phyloP scores from a whole-genome alignment of 1,139 yeast species.

The Geotrichum australiense region DNA sequence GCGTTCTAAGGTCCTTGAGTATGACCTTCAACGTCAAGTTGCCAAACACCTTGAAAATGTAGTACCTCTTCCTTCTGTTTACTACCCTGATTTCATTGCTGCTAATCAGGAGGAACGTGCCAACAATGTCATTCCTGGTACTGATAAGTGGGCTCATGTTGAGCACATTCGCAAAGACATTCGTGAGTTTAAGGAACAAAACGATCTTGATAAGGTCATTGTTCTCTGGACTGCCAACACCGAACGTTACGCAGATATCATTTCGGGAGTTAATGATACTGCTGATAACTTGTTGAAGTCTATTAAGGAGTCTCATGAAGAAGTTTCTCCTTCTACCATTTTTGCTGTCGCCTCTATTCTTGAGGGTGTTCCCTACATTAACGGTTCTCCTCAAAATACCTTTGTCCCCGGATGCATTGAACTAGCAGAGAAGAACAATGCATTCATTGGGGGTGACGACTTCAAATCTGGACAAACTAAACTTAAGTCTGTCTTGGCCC shows the following conservation, averaged over 20 bases:
- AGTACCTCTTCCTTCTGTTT: constrained; percentile 75
- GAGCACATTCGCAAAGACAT: constrained; percentile 82
- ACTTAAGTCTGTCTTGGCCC: constrained; percentile 90
- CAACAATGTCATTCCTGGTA: constrained; percentile 67
- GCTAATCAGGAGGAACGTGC: constrained; percentile 92
- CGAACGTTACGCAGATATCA: constrained; percentile 79
- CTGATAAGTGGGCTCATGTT: constrained; percentile 83
- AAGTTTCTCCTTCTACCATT: constrained; percentile 83
- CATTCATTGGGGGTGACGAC: constrained; percentile 94
- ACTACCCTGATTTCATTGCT: constrained; percentile 95
- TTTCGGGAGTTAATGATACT: constrained; percentile 80
- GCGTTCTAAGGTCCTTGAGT: constrained; percentile 83
- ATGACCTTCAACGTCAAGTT: constrained; percentile 73
- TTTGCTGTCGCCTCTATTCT: constrained; percentile 91
- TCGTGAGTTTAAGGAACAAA: constrained; percentile 63
- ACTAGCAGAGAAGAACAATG: constrained; percentile 68
- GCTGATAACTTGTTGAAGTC: constrained; percentile 70
- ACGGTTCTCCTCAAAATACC: constrained; percentile 96
- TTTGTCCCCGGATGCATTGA: constrained; percentile 93
- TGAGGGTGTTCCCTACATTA: constrained; percentile 82
- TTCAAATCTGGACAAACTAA: constrained; percentile 97
- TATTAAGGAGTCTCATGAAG: constrained; percentile 71
- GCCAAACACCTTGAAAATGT: constrained; percentile 55
- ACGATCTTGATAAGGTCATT: constrained; percentile 76
- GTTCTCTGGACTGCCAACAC: constrained; percentile 97